Conservation (phyloP, 179 eudicot genomes). For the Amaranthus tricolor region DNA sequence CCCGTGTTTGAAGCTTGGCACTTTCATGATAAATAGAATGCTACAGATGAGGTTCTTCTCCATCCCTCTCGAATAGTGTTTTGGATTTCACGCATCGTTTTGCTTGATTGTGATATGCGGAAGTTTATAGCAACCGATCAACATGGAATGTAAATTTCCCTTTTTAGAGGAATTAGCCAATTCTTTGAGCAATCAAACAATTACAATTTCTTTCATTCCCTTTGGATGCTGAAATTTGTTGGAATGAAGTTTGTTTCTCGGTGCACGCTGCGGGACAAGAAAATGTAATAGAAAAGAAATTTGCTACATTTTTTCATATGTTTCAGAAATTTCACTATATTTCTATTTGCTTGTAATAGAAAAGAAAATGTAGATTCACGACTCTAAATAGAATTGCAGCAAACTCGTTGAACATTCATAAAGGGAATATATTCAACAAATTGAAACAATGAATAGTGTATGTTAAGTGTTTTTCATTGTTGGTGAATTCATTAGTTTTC, state of each 20-base stretch:
- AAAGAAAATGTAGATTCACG: too few species aligned
- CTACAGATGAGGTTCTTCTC: slow-evolving; percentile 11
- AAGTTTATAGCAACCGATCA: slow-evolving; percentile 9
- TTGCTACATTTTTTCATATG: too few species aligned
- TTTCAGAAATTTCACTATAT: too few species aligned
- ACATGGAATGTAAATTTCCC: slow-evolving; percentile 21
- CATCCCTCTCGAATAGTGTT: slow-evolving; percentile 19
- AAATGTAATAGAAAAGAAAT: too few species aligned
- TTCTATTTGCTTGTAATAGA: too few species aligned
- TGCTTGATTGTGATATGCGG: slow-evolving; percentile 11
- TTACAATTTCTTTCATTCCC: neutral
- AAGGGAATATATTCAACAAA: too few species aligned
- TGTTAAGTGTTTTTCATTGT: neutral
- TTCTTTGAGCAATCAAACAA: slow-evolving; percentile 17
- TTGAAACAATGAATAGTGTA: too few species aligned
- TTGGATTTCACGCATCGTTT: slow-evolving; percentile 8
- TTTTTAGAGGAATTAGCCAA: slow-evolving; percentile 17
- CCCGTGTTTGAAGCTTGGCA: slow-evolving; percentile 11
- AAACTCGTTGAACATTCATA: too few species aligned
- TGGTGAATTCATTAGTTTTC: slow-evolving; percentile 13
- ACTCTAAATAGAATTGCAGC: too few species aligned
- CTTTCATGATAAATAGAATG: slow-evolving; percentile 5
- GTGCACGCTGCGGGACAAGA: neutral
- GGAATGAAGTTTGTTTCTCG: slow-evolving; percentile 23
- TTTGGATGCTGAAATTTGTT: neutral